These are phyloP conservation scores for Cryphonectria japonica DNA, from an alignment of 2,329 filamentous ascomycete genomes.

Conservation along the genomic window DNA sequence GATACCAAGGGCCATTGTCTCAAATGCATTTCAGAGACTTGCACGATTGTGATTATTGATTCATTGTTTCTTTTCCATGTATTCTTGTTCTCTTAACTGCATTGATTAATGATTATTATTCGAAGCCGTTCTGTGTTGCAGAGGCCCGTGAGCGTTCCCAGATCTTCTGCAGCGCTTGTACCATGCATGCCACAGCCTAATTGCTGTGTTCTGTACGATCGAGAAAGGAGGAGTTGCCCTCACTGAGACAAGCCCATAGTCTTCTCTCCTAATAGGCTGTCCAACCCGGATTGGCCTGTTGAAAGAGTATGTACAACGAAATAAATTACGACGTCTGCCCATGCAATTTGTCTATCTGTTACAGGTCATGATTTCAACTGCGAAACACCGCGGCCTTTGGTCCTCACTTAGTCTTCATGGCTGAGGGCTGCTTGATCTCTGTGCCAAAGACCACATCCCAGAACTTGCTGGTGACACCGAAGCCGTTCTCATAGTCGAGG, in stretches of 20 bases:
- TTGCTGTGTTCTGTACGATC: constrained; percentile 2
- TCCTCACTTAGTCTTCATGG: constrained; percentile 42
- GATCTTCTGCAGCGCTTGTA: background rate
- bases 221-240: background rate
- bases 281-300: constrained; percentile 12
- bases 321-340: constrained; percentile 12
- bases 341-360: constrained; percentile 3
- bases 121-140: constrained; percentile 14
- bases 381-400: background rate
- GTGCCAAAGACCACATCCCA: constrained; percentile 95
- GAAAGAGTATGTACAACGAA: constrained; percentile 26
- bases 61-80: background rate
- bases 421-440: constrained; percentile 58
- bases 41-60: background rate
- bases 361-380: background rate
- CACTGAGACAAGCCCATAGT: background rate
- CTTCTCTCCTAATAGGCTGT: background rate
- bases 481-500: constrained; percentile 96
- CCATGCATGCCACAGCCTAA: background rate
- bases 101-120: constrained; percentile 27
- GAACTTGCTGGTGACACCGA: constrained; percentile 94
- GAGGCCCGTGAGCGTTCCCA: constrained; percentile 3
- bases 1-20: background rate
- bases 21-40: too few relatives aligned
- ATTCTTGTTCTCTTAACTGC: background rate